These are phyloP conservation scores for Amaranthus tricolor DNA, from an alignment of 179 eudicot species.

Conservation along the genomic window DNA sequence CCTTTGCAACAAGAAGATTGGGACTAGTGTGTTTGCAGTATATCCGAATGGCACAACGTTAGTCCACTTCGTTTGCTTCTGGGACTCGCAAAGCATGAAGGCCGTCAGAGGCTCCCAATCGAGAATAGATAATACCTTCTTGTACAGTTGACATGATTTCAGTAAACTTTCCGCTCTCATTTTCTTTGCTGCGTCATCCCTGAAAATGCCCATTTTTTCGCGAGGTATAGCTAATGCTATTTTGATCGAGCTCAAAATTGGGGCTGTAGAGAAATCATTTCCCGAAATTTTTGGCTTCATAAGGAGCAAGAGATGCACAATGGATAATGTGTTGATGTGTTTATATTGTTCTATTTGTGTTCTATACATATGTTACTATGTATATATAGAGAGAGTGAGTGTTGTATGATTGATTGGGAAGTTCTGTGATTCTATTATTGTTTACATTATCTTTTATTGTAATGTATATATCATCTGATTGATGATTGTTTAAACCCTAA, in stretches of 20 bases:
- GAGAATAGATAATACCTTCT: constrained; percentile 51
- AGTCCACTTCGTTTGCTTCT: constrained; percentile 95
- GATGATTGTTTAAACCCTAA: background rate
- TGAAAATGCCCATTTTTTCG: background rate
- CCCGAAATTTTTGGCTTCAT: background rate
- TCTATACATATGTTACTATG: too few species aligned
- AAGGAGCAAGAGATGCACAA: constrained; percentile 2
- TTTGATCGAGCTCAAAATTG: background rate
- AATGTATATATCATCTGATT: background rate
- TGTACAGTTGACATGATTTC: background rate
- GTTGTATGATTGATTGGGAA: background rate
- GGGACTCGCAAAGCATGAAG: constrained; percentile 92
- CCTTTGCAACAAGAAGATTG: constrained; percentile 93
- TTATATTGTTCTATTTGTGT: constrained; percentile 4
- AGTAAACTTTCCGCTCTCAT: background rate
- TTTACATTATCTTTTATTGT: constrained; percentile 1
- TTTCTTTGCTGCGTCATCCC: constrained; percentile 3
- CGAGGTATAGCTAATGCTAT: background rate
- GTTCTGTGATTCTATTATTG: background rate
- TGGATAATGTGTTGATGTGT: background rate
- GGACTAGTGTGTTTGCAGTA: constrained; percentile 95
- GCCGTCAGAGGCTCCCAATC: constrained; percentile 65
- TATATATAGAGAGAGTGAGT: background rate
- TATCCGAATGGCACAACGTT: constrained; percentile 86
- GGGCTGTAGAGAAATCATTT: background rate